These are phyloP conservation scores for Penicillium manginii DNA, from an alignment of 495 filamentous ascomycete genomes.

Conservation along the genomic window DNA sequence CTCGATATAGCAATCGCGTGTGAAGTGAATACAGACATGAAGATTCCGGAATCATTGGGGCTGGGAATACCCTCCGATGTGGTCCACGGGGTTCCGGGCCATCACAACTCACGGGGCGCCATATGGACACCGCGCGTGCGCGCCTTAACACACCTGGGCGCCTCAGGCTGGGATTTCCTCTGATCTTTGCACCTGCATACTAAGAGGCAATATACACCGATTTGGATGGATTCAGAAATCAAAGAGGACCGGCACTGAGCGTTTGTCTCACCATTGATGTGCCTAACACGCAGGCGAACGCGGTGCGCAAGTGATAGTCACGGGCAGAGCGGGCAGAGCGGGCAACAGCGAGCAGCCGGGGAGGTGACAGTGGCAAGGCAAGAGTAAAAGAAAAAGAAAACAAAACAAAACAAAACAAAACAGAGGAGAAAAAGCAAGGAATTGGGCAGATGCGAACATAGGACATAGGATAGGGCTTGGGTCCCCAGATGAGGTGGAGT, in stretches of 20 bases:
- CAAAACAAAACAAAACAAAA: not conserved
- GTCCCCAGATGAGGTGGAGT: not conserved
- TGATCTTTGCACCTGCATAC: constrained; percentile 9
- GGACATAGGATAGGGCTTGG: not conserved
- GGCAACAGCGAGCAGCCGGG: not conserved
- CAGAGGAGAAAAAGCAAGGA: constrained; percentile 1
- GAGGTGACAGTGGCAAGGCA: not conserved
- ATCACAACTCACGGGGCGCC: constrained; percentile 2
- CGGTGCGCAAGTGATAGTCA: constrained; percentile 9
- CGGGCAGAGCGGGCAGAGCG: not conserved
- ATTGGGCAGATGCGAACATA: constrained; percentile 5
- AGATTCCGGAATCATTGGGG: not conserved
- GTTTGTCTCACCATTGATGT: constrained; percentile 29
- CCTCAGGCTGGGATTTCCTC: constrained; percentile 3
- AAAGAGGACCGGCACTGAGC: constrained; percentile 20
- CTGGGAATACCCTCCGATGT: constrained; percentile 6
- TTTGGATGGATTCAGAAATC: constrained; percentile 11
- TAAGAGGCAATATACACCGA: constrained; percentile 5
- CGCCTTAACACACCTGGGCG: constrained; percentile 3
- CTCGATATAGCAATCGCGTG: not conserved
- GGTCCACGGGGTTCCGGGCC: constrained; percentile 4
- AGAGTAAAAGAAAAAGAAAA: not conserved
- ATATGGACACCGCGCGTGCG: constrained; percentile 6
- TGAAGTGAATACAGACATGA: not conserved
- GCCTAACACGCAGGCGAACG: constrained; percentile 10